Base-by-base conservation (phyloP, 2,329 filamentous ascomycete genomes). In the Leptographium wingfieldii region DNA sequence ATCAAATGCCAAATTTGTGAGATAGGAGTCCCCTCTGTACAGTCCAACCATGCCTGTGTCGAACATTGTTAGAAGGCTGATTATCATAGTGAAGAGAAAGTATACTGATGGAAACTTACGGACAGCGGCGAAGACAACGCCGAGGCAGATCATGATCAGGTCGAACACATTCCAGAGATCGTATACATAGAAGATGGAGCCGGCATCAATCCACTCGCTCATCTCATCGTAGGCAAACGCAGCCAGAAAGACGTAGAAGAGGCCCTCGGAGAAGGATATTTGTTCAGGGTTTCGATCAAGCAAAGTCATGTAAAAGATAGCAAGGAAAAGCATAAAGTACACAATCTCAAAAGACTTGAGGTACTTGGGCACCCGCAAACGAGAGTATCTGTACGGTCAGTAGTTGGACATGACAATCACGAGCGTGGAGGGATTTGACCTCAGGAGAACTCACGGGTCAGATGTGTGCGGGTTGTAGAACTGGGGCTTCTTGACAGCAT, bases 211-310 rank as follows among this genome's bases (percentile, higher is more conserved):
- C 74, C 90, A 90, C 67, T 95, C 90, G 66, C 87, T 88, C 60
- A 94, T 76, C 72, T 92, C 91, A 66, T 96, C 91, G 68, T 94
- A 95, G 48, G 88, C 84, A 74, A 95, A 96, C 9, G 90, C 87
- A 5, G 85, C 84, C 66, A 96, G 86, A 88, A 90, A 96, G 57
- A 95, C 72, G 69, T 92, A 94, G 51, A 96, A 80, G 19, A 89
- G 69, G 2, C 86, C 73, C 70, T 96, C 91, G 22, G 85, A 75
- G 0, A 77, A 68, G 0, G 87, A 90, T 58, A 96, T 82, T 33
- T 77, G 76, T 22, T 78, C 76, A 10, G 84, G 80, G 64, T 87
- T 83, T 62, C 88, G 79, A 65, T 90, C 83, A 54, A 95, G 81
- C 38, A 96, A 78, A 0, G 96, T 91, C n/a, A 83, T 79, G 68